These are phyloP conservation scores for Quercus engelmannii DNA, from an alignment of 306 rosid genomes.

Conservation along the genomic window DNA sequence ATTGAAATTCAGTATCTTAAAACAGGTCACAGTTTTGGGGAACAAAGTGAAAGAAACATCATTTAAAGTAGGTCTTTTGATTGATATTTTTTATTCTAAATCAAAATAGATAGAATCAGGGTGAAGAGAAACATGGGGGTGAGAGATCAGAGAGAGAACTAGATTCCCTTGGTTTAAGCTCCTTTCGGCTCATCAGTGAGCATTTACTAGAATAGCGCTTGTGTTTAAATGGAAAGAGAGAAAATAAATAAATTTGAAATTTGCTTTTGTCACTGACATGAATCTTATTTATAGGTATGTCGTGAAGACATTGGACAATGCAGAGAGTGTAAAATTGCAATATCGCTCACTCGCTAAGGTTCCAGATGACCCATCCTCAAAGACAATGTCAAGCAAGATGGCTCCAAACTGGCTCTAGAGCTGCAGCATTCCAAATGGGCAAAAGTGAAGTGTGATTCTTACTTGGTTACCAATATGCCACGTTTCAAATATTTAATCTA, in stretches of 20 bases:
- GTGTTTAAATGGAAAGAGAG: background rate
- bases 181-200: background rate
- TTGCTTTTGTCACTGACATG: conserved; percentile 14
- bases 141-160: background rate
- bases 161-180: background rate
- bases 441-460: conserved; percentile 4
- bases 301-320: conserved; percentile 97
- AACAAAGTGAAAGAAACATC: background rate
- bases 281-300: conserved; percentile 65
- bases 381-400: conserved; percentile 63
- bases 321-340: conserved; percentile 98
- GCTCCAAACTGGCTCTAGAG: conserved; percentile 71
- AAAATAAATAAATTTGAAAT: background rate
- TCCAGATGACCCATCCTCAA: conserved; percentile 50
- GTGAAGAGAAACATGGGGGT: background rate
- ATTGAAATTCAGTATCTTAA: background rate
- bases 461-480: conserved; percentile 7
- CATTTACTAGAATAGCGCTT: background rate
- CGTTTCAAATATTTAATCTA: conserved; percentile 8
- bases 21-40: background rate
- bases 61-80: background rate
- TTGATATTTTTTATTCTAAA: background rate
- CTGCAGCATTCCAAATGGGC: conserved; percentile 3
- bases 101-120: background rate
- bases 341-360: conserved; percentile 92